A percentile compares a stretch with the other conserved stretches of the same genome.
Conservation (phyloP, 495 filamentous ascomycete species). For the Poronia punctata region DNA sequence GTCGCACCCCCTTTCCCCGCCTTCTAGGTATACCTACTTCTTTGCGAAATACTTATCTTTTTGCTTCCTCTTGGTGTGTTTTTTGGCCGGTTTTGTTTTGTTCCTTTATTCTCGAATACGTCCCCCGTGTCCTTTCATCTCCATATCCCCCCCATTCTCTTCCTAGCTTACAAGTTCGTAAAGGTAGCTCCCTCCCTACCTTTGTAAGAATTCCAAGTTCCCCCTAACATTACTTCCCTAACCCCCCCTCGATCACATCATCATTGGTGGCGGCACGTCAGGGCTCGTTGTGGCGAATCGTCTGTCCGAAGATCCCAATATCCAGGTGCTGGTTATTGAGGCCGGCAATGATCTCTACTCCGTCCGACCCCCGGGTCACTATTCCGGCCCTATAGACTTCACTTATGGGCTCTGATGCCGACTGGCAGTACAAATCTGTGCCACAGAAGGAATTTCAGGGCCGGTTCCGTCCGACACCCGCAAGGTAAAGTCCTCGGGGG, state of each 20-base stretch:
- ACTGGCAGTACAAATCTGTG: neutral
- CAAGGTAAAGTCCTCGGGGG: constrained; percentile 31
- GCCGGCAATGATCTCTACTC: constrained; percentile 27
- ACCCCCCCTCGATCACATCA: constrained; percentile 46
- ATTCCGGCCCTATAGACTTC: constrained; percentile 5
- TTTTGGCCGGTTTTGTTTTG: no score
- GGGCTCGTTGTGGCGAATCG: constrained; percentile 43
- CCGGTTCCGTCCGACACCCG: constrained; percentile 32
- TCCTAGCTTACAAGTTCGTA: no score
- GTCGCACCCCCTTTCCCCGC: no score
- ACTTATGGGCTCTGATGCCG: constrained; percentile 1
- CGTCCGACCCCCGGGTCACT: constrained; percentile 3
- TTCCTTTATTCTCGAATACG: no score
- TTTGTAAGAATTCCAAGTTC: no score
- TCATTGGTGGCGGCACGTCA: constrained; percentile 48
- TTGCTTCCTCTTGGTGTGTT: no score
- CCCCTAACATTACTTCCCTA: no score
- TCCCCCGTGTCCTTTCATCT: no score
- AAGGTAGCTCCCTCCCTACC: no score
- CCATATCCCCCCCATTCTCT: no score
- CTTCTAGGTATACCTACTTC: no score
- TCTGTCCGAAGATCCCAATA: constrained; percentile 25
- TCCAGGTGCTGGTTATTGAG: constrained; percentile 40
- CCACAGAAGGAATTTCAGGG: constrained; percentile 27
- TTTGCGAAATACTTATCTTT: no score